A percentile compares a stretch with the other conserved stretches of the same genome.
Conservation (phyloP, 352 stramenopile genomes). For the Pythium utonaiense region DNA sequence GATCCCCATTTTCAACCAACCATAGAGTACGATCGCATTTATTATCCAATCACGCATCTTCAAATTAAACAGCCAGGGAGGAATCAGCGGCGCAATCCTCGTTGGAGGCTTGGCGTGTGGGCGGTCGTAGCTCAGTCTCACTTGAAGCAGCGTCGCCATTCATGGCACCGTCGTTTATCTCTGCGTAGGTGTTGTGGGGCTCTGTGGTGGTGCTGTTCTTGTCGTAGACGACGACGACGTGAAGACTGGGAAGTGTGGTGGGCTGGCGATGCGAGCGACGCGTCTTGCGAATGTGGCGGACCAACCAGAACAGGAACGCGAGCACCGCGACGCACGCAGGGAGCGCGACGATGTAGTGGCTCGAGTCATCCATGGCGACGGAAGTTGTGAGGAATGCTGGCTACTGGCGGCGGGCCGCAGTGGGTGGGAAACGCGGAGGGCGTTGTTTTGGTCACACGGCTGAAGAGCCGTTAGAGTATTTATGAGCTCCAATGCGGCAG, state of each 20-base stretch:
- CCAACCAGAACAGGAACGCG: conserved; percentile 17
- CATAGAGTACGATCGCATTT: background rate
- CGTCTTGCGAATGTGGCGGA: background rate
- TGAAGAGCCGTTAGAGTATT: background rate
- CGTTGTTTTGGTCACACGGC: background rate
- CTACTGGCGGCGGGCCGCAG: too few relatives aligned
- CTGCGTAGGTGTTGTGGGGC: background rate
- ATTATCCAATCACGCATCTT: background rate
- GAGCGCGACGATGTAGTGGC: conserved; percentile 10
- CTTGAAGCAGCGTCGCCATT: background rate
- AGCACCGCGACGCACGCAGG: conserved; percentile 16
- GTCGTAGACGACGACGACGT: conserved; percentile 18
- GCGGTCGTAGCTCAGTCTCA: background rate
- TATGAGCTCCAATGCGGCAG: background rate
- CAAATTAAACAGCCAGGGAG: background rate
- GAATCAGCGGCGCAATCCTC: too few relatives aligned
- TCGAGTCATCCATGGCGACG: background rate
- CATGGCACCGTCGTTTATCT: background rate
- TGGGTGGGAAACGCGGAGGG: background rate
- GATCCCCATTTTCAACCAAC: background rate
- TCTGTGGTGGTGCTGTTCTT: background rate
- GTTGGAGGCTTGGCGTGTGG: background rate
- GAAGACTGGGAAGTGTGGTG: background rate
- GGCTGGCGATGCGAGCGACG: background rate
- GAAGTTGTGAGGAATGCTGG: background rate